Base-by-base conservation (phyloP, 2,329 filamentous ascomycete genomes). In the Dactylellina leptospora region DNA sequence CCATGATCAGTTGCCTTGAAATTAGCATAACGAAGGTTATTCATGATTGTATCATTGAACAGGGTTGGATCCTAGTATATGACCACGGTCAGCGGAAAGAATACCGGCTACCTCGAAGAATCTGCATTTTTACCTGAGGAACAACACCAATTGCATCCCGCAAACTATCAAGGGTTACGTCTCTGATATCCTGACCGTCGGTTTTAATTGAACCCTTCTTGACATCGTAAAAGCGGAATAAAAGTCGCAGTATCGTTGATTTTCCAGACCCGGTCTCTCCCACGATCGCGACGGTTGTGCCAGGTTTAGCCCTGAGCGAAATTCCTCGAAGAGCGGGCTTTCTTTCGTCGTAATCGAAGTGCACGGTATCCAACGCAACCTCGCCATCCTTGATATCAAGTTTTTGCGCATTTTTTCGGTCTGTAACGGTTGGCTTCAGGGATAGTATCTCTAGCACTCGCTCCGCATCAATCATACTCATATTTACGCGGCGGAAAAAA, bases 251-350 rank as follows among this genome's bases (percentile, higher is more conserved):
- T 54, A 86, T 83, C 0, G 86, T 87, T 0, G 85, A 87, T 77
- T 88, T 88, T 20, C 87, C 87, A 3, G 83, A 84, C 9, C 87
- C 87, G 0, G 86, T 87, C 74, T 86, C 84, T 16, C 87, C 87
- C 0, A 88, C 85, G 4, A 88, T 80, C 0, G 86, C 86, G 1
- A 88, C 79, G 0, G 85, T 87, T 62, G 86, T 81, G 1, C 85
- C 86, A 0, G 83, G 81, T 36, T 80, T 78, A 1, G 82, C 83
- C 0, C 78, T 79, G 53, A 88, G 81, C 11, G 78, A 82, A 9
- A 87, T 77, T 11, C 82, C 79, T 22, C 81, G 80, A 5, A 88
- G 79, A 0, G 84, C 84, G 0, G 80, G 79, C 64, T 85, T 84
- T 1, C 84, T 81, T 1, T 80, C 75, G 60, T 86, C 84, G 75